phyloP scores from a whole-genome alignment of 2,329 filamentous ascomycete species.

The Ascochyta fabae region DNA sequence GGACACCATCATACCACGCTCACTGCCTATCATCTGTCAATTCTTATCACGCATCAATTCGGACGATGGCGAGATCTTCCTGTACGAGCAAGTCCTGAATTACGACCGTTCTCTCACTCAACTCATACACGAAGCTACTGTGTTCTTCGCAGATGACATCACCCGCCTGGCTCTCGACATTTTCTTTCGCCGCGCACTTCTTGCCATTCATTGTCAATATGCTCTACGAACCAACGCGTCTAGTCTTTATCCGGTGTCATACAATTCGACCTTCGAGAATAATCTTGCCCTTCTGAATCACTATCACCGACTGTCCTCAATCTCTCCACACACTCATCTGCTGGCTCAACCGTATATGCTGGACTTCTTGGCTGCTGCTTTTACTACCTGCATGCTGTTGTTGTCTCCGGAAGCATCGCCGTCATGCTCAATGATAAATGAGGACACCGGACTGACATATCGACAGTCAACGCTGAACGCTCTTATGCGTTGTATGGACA shows the following conservation, averaged over 20 bases:
- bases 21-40: slow-evolving; percentile 22
- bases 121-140: slow-evolving; percentile 12
- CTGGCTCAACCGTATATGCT: slow-evolving; percentile 30
- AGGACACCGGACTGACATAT: slow-evolving; percentile 10
- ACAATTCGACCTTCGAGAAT: slow-evolving; percentile 43
- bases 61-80: slow-evolving; percentile 14
- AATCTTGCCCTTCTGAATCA: slow-evolving; percentile 39
- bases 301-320: slow-evolving; percentile 33
- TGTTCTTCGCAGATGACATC: slow-evolving; percentile 17
- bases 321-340: slow-evolving; percentile 18
- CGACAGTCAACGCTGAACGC: slow-evolving; percentile 26
- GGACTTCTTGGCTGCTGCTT: slow-evolving; percentile 28
- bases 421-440: slow-evolving; percentile 12
- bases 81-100: slow-evolving; percentile 27
- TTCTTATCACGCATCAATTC: slow-evolving; percentile 23
- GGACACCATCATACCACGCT: slow-evolving; percentile 19
- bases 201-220: slow-evolving; percentile 36
- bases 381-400: slow-evolving; percentile 28
- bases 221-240: slow-evolving; percentile 29
- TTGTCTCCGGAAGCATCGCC: slow-evolving; percentile 6
- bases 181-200: slow-evolving; percentile 36
- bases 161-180: slow-evolving; percentile 28
- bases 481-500: slow-evolving; percentile 22
- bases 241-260: slow-evolving; percentile 33
- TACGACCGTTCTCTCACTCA: slow-evolving; percentile 23